Evolutionary conservation across 345 rosid genomes (phyloP), one percentile per base, ranked within the genome.

Genomic region (Garcia nutans): DNA sequence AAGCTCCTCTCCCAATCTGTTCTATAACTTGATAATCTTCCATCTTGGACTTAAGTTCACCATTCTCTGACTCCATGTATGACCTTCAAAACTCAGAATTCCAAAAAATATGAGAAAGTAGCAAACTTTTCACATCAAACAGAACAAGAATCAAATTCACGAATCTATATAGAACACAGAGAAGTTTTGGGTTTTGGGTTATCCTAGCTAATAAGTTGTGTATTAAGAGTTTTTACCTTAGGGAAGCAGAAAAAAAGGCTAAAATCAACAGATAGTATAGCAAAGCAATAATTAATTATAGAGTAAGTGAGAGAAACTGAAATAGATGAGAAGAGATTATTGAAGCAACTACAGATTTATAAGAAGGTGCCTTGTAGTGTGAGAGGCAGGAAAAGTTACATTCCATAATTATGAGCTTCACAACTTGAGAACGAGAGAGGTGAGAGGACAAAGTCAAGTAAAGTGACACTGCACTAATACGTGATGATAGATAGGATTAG

Each of bases 1-100:
- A 93, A 56, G 97, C 88, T 74, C 95, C 93, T 80, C 94, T 88
- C 66, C 90, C 91, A 83, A 90, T 93, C 86, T 93, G 97, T 85
- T 93, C 95, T 63, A 92, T 77, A n/a, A 92, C 84, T 83, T 86
- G 88, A 82, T 90, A 96, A 73, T 86, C 91, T 72, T 91, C 92
- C 88, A 86, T 84, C 84, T 88, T 92, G 62, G 91, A 87, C 89
- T 83, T 89, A 52, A 64, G 63, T 66, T 88, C 90, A 26, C 85
- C 79, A 52, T 68, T 75, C 47, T 84, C 87, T 57, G 85, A 42
- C 73, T 88, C 91, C 96, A 91, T 91, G 9, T 26, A 47, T 70
- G n/a, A 64, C 78, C 87, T 76, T 70, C 64, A 60, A 60, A 78
- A 76, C 79, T 71, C 58, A 60, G 11, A 70, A 71, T 44, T 37